Conservation (phyloP, 2,329 filamentous ascomycete species). For the Ophiosphaerella narmari region DNA sequence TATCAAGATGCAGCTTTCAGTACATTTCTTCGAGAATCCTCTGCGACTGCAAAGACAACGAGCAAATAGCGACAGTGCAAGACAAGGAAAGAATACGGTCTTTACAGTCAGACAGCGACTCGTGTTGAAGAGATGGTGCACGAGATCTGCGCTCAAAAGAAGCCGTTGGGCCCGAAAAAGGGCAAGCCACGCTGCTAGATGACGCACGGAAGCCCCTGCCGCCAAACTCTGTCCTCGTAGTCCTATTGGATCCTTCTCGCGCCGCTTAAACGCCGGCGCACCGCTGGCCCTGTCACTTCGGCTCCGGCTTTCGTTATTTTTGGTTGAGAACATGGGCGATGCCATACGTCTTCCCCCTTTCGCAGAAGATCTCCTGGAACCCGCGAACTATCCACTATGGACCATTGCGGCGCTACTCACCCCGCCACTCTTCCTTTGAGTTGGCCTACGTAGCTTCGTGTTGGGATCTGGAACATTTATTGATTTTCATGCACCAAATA, state of each 20-base stretch:
- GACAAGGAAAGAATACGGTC: background rate
- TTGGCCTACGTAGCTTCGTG: background rate
- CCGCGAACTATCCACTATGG: background rate
- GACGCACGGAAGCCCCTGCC: slow-evolving; percentile 5
- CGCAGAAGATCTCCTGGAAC: background rate
- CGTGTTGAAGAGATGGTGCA: background rate
- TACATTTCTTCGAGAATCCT: slow-evolving; percentile 5
- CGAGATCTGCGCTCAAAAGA: background rate
- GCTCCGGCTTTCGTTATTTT: slow-evolving; percentile 3
- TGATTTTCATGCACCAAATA: background rate
- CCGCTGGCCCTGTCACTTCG: background rate
- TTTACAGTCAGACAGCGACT: background rate
- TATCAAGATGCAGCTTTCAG: slow-evolving; percentile 5
- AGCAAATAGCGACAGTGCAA: background rate
- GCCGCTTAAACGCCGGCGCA: slow-evolving; percentile 3
- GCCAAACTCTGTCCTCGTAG: background rate
- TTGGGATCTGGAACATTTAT: background rate
- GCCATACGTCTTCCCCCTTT: background rate
- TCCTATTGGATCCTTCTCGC: slow-evolving; percentile 6
- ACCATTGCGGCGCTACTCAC: background rate
- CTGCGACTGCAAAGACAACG: slow-evolving; percentile 1
- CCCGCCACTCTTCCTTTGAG: background rate
- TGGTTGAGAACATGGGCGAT: background rate
- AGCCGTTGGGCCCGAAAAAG: slow-evolving; percentile 7
- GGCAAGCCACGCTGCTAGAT: slow-evolving; percentile 2